Evolutionary conservation across 305 asterid genomes (phyloP), one percentile per base, ranked within the genome.

Genomic region (Coffea humblotiana): DNA sequence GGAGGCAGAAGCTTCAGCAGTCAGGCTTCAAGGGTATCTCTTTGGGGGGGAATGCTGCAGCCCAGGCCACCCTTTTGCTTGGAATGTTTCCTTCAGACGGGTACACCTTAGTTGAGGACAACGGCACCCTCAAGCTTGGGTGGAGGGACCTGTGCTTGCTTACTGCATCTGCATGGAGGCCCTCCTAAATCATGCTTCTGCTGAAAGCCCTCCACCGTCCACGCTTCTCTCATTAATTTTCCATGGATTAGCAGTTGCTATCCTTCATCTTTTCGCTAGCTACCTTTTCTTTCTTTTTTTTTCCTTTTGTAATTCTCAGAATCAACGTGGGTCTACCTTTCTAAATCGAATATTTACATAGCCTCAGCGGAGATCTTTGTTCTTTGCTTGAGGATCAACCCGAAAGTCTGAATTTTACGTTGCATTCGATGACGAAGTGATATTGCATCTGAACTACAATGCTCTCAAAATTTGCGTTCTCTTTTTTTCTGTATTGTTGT

Each of bases 71-170:
- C 0, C 97, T 96, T 18, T 80, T 96, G 81, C 97, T 96, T 2
- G 98, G 97, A 4, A 92, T 96, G 99, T 96, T 96, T 83, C 97
- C 95, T 0, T 94, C 97, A 1, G 97, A 92, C 76, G 98, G 99
- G 4, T 96, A 96, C 87, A 96, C 99, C 0, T 75, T 96, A 72
- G 97, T 94, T 48, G 99, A 96, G 90, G 99, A 96, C 75, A 91
- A 91, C 48, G 99, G 97, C 6, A 87, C 97, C 16, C 92, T 96
- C 65, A 96, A 94, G 76, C 97, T 96, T 52, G 98, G 99, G 4
- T 96, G 99, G 99, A 94, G 93, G 89, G 99, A 96, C 84, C 94
- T 96, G 48, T 96, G 98, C 89, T 88, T 94, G 93, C 94, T 96
- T 35, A 96, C 97, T 77, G 99, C 98, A 48, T 96, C 99, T 3